Evolutionary conservation across 2,329 filamentous ascomycete species (phyloP).

Genomic region (Colletotrichum theobromicola): DNA sequence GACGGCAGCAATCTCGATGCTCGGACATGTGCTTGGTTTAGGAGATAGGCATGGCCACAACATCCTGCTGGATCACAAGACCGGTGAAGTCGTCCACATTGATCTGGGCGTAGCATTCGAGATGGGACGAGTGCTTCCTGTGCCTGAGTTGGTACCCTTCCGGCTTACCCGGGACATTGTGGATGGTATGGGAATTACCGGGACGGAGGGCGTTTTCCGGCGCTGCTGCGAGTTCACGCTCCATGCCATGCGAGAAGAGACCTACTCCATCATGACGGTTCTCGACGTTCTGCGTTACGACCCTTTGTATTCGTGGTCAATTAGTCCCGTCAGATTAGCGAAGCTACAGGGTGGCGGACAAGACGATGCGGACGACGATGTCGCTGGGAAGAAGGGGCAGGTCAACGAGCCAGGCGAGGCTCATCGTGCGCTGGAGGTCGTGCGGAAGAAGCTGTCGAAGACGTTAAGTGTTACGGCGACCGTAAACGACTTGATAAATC

Average conservation of each 20-base stretch:
- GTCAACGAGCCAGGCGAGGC: slow-evolving; percentile 75
- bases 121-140: slow-evolving; percentile 90
- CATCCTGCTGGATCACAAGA: slow-evolving; percentile 88
- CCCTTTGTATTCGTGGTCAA: slow-evolving; percentile 93
- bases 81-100: slow-evolving; percentile 94
- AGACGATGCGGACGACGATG: slow-evolving; percentile 44
- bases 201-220: slow-evolving; percentile 94
- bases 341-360: slow-evolving; percentile 68
- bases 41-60: slow-evolving; percentile 97
- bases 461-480: slow-evolving; percentile 92
- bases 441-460: slow-evolving; percentile 95
- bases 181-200: slow-evolving; percentile 95
- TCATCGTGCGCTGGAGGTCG: slow-evolving; percentile 87
- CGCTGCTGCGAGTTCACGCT: slow-evolving; percentile 99
- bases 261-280: slow-evolving; percentile 97
- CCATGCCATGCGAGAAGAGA: slow-evolving; percentile 91
- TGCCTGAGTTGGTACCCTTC: slow-evolving; percentile 96
- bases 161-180: slow-evolving; percentile 92
- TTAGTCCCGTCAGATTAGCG: slow-evolving; percentile 72
- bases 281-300: slow-evolving; percentile 98
- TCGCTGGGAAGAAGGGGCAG: slow-evolving; percentile 43
- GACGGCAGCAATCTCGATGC: slow-evolving; percentile 92
- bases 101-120: slow-evolving; percentile 98
- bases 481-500: slow-evolving; percentile 96
- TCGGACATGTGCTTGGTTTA: slow-evolving; percentile 90